Base-by-base conservation (phyloP, 2,329 filamentous ascomycete genomes). In the Coniochaeta sp. region DNA sequence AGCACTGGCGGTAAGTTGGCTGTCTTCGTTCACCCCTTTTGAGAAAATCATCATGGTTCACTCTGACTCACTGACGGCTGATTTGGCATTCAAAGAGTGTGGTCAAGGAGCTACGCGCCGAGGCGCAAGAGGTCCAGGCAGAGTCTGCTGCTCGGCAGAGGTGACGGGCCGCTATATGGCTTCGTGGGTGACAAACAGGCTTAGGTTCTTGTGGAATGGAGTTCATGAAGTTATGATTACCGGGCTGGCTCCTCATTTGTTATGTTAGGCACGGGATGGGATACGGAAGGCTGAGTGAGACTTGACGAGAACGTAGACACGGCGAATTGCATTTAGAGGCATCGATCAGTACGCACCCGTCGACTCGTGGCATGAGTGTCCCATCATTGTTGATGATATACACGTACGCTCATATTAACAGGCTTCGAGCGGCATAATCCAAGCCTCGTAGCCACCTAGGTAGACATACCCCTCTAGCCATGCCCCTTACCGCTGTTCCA, bases 1-100 rank as follows among this genome's bases (percentile, higher is more conserved):
- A 73, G 95, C 93, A 1, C 79, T 99, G 34, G 93, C 93, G 26
- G 95, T 98, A 82, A 70, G 91, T 69, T 12, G 11, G n/a, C n/a
- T 38, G 11, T 4, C 16, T 38, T n/a, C 17, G 9, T 7, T n/a
- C n/a, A n/a, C n/a, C n/a, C n/a, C n/a, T n/a, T n/a, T n/a, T n/a
- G n/a, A n/a, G n/a, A n/a, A n/a, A n/a, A n/a, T n/a, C n/a, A n/a
- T n/a, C n/a, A n/a, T n/a, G n/a, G n/a, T n/a, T n/a, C n/a, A n/a
- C n/a, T n/a, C 38, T 43, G 33, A n/a, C 52, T 43, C 62, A 33
- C 22, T 22, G 11, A 26, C 52, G 33, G n/a, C n/a, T n/a, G n/a
- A n/a, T n/a, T n/a, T n/a, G n/a, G n/a, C n/a, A n/a, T n/a, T n/a
- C n/a, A n/a, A n/a, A 87, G 84, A 79, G 79, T 68, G 82, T 86